Evolutionary conservation across 1,284 basidiomycete genomes (phyloP).

Genomic region (Pyrrhoderma lamaoense): DNA sequence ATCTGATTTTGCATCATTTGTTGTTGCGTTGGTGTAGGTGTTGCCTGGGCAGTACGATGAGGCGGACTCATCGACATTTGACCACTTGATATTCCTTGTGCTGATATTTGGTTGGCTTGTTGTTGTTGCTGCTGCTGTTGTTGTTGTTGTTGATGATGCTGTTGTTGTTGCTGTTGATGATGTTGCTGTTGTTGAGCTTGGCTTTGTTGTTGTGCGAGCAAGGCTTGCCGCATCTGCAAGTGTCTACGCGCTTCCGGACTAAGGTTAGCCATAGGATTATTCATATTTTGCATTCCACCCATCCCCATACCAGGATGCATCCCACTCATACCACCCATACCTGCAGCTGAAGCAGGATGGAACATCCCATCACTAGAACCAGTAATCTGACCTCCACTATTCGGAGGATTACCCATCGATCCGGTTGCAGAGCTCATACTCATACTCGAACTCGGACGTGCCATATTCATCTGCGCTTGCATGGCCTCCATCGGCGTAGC

Average conservation of each 20-base stretch:
- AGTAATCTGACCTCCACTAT: not conserved
- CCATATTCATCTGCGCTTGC: slow-evolving; percentile 4
- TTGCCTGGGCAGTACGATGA: slow-evolving; percentile 18
- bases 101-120: slow-evolving; percentile 20
- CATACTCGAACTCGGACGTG: slow-evolving; percentile 9
- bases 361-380: not conserved
- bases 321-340: slow-evolving; percentile 2
- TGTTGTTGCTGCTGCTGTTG: slow-evolving; percentile 17
- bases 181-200: slow-evolving; percentile 29
- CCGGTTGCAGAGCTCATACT: not conserved
- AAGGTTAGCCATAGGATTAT: not conserved
- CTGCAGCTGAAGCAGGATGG: not conserved
- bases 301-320: not conserved
- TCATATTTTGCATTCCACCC: not conserved
- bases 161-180: slow-evolving; percentile 12
- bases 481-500: slow-evolving; percentile 28
- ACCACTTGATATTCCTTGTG: slow-evolving; percentile 18
- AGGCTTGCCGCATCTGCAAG: slow-evolving; percentile 9
- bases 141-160: slow-evolving; percentile 7
- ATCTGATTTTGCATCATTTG: slow-evolving; percentile 19
- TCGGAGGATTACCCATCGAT: not conserved
- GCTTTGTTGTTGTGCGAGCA: slow-evolving; percentile 36
- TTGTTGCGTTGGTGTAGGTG: slow-evolving; percentile 29
- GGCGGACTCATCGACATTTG: slow-evolving; percentile 21
- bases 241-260: not conserved